A percentile compares a stretch with the other conserved stretches of the same genome.
Evolutionary conservation across 345 rosid species (phyloP).

Genomic region (Pistacia atlantica): DNA sequence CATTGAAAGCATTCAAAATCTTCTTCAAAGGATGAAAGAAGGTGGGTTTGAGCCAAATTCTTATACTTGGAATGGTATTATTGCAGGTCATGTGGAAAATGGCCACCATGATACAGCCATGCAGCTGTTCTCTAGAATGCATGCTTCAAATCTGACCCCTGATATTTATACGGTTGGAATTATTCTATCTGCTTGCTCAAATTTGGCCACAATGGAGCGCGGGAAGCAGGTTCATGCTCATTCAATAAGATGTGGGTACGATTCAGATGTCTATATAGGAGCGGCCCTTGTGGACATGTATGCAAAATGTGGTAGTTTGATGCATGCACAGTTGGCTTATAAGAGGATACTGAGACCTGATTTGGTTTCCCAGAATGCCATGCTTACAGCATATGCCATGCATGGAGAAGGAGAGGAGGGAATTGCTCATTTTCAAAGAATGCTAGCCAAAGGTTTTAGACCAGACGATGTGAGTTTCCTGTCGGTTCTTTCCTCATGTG

Average conservation of each 20-base stretch:
- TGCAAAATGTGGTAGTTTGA: constrained; percentile 54
- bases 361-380: constrained; percentile 52
- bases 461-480: constrained; percentile 66
- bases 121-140: constrained; percentile 42
- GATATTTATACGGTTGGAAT: constrained; percentile 53
- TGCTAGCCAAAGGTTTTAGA: constrained; percentile 36
- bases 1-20: constrained; percentile 27
- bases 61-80: constrained; percentile 58
- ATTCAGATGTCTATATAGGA: constrained; percentile 43
- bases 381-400: constrained; percentile 56
- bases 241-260: constrained; percentile 38
- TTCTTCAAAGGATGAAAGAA: constrained; percentile 45
- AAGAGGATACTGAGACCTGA: constrained; percentile 36
- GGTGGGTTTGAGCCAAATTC: constrained; percentile 57
- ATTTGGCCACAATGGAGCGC: constrained; percentile 40
- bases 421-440: constrained; percentile 41
- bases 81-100: constrained; percentile 53
- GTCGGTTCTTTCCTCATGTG: constrained; percentile 54
- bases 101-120: constrained; percentile 42
- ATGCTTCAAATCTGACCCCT: constrained; percentile 30
- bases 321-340: constrained; percentile 35
- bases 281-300: constrained; percentile 62
- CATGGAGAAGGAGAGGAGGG: constrained; percentile 60
- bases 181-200: constrained; percentile 54
- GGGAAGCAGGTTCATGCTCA: constrained; percentile 57